Base-by-base conservation (phyloP, 495 filamentous ascomycete genomes). In the Aspergillus incahuasiensis region DNA sequence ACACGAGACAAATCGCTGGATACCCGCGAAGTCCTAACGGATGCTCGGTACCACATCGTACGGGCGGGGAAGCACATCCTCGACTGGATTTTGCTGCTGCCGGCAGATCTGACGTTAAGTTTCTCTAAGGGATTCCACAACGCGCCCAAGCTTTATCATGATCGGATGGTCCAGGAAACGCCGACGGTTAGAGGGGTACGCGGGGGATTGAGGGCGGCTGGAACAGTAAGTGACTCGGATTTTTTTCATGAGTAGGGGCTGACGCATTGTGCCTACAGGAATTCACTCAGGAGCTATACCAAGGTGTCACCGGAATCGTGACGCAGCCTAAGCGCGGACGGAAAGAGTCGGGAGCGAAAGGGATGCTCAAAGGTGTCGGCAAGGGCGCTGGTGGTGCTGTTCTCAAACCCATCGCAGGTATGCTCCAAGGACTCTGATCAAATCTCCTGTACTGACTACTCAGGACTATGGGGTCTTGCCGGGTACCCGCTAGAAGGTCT, bases 61-160 rank as follows among this genome's bases (percentile, higher is more conserved):
- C 49, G 54, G 1, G 73, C 76, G 21, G 85, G 84, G 6, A 79
- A 83, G 21, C 84, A 86, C 35, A 86, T 94, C 43, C 79, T 91
- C 5, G 79, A 78, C 30, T 83, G 85, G 16, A 80, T 83, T n/a
- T 69, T 92, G 49, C 83, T 86, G 68, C 84, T 86, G 0, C 90
- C 90, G 0, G 86, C 91, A 72, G 90, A 95, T 57, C 82, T 94
- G 54, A 85, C 88, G 12, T 73, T 95, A 39, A 86, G 83, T 13
- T 64, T 95, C 3, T 84, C 91, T 0, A 88, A 86, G 67, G 91
- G 91, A 8, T 95, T 95, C 59, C 88, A 95, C 66, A 95, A 95
- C 63, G 84, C 83, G 1, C 89, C 90, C 0, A 86, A 82, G 52
- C 68, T 95, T 1, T 94, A 92, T 55, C 84, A 89, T 40, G 89